phyloP scores from a whole-genome alignment of 2,329 filamentous ascomycete species.

The Acephala macrosclerotiorum region DNA sequence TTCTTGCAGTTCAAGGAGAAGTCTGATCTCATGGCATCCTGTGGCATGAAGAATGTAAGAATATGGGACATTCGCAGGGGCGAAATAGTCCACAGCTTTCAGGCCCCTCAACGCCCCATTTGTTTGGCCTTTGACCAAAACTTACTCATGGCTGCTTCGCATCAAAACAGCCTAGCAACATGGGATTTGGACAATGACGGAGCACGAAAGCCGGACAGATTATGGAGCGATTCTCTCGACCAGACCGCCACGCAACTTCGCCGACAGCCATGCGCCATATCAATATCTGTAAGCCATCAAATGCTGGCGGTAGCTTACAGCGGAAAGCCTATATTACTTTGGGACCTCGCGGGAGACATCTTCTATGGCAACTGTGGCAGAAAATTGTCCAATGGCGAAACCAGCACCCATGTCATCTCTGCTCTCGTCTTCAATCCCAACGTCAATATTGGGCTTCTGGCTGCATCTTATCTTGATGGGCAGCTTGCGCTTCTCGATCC shows the following conservation, averaged over 20 bases:
- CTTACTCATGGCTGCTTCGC: slow-evolving; percentile 40
- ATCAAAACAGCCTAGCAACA: slow-evolving; percentile 39
- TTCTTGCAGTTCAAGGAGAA: slow-evolving; percentile 44
- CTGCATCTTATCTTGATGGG: slow-evolving; percentile 31
- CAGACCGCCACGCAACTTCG: slow-evolving; percentile 21
- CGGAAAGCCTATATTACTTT: slow-evolving; percentile 45
- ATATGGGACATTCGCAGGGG: slow-evolving; percentile 44
- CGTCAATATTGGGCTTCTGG: slow-evolving; percentile 23
- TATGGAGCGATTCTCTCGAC: slow-evolving; percentile 37
- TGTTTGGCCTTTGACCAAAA: slow-evolving; percentile 41
- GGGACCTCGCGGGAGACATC: slow-evolving; percentile 45
- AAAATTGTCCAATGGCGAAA: slow-evolving; percentile 43
- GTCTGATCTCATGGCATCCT: slow-evolving; percentile 43
- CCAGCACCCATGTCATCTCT: slow-evolving; percentile 41
- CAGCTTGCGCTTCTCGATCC: slow-evolving; percentile 29
- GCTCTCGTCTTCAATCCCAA: slow-evolving; percentile 43
- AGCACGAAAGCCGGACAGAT: slow-evolving; percentile 22
- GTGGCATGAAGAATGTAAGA: slow-evolving; percentile 39
- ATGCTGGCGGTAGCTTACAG: slow-evolving; percentile 47
- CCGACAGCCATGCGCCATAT: slow-evolving; percentile 35
- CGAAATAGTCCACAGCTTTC: slow-evolving; percentile 38
- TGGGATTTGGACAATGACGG: slow-evolving; percentile 42
- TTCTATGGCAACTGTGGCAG: slow-evolving; percentile 47
- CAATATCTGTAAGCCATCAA: slow-evolving; percentile 42
- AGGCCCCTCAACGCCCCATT: slow-evolving; percentile 35